These are phyloP conservation scores for Hypoxylon sp. DNA, from an alignment of 2,329 filamentous ascomycete genomes.

Conservation along the genomic window DNA sequence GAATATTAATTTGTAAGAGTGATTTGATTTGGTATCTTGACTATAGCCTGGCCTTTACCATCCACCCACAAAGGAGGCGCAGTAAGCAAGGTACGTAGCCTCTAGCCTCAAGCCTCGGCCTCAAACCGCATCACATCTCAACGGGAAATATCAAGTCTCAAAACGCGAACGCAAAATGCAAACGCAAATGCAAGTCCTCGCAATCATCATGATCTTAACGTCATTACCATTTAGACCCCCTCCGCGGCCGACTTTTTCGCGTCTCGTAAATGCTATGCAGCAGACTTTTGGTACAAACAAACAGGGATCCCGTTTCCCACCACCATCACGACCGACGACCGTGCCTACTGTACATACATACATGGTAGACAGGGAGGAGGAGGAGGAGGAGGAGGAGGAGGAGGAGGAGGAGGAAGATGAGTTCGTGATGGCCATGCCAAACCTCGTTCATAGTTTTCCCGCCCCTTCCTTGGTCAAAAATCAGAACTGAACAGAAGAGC, in stretches of 20 bases:
- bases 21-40: neutral
- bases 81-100: neutral
- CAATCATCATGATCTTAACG: constrained; percentile 31
- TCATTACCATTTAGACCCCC: constrained; percentile 35
- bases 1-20: neutral
- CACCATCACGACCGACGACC: neutral
- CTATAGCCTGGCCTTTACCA: neutral
- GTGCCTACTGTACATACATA: neutral
- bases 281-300: constrained; percentile 49
- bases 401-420: constrained; percentile 43
- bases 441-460: neutral
- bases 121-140: constrained; percentile 1
- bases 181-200: neutral
- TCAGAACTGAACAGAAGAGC: constrained; percentile 31
- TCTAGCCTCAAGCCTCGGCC: neutral
- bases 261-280: constrained; percentile 45
- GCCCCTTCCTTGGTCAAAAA: constrained; percentile 29
- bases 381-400: too few relatives aligned
- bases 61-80: neutral
- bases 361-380: constrained; percentile 17
- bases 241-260: constrained; percentile 26
- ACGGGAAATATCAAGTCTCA: neutral
- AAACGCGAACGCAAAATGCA: neutral
- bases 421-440: constrained; percentile 33
- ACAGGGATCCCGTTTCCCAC: constrained; percentile 41